These are phyloP conservation scores for Elongisporangium prolatum DNA, from an alignment of 352 stramenopile species.

Conservation along the genomic window DNA sequence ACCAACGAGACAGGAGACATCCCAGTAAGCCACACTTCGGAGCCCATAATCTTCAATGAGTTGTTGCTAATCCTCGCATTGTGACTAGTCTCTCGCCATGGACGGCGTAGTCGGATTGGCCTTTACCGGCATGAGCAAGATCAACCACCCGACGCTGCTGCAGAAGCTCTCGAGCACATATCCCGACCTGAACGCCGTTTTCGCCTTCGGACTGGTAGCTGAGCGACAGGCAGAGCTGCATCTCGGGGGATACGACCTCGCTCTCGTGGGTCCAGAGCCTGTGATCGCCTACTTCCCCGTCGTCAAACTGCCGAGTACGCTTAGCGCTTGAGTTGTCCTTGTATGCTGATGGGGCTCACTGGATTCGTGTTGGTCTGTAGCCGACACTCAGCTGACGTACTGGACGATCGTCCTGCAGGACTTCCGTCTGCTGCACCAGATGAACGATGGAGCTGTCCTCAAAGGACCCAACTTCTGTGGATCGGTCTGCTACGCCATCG, in stretches of 20 bases:
- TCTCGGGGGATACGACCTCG: conserved; percentile 42
- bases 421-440: conserved; percentile 20
- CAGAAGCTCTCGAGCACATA: conserved; percentile 20
- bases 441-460: background rate
- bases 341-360: conserved; percentile 1
- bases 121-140: conserved; percentile 50
- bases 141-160: conserved; percentile 36
- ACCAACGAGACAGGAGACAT: conserved; percentile 44
- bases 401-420: conserved; percentile 46
- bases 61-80: background rate
- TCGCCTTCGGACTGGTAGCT: conserved; percentile 41
- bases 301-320: conserved; percentile 23
- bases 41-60: background rate
- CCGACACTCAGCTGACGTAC: conserved; percentile 29
- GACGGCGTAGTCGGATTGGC: conserved; percentile 54
- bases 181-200: conserved; percentile 24
- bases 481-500: conserved; percentile 44
- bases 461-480: conserved; percentile 22
- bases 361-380: conserved; percentile 7
- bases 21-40: conserved; percentile 11
- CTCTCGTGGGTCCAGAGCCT: conserved; percentile 19
- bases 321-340: background rate
- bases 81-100: conserved; percentile 26
- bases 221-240: conserved; percentile 34
- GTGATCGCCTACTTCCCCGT: conserved; percentile 39